Conservation (phyloP, 2,329 filamentous ascomycete species). For the Hymenoscyphus fructigenus region DNA sequence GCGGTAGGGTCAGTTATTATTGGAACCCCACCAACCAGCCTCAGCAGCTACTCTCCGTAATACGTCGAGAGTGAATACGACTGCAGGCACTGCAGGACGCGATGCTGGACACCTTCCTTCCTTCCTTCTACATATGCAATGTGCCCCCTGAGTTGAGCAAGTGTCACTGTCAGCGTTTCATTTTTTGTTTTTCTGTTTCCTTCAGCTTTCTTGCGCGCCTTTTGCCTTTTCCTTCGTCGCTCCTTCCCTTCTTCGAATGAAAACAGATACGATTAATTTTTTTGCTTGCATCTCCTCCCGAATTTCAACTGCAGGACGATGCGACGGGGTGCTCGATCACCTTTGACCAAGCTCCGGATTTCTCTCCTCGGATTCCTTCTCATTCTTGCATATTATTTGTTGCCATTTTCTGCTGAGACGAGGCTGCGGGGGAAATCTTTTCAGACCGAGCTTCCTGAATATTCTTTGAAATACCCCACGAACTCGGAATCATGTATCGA, state of each 20-base stretch:
- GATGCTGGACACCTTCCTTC: not conserved
- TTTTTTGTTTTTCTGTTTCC: not conserved
- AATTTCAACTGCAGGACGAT: constrained; percentile 2
- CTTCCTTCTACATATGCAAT: not conserved
- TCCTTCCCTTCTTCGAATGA: not conserved
- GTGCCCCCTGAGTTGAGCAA: not conserved
- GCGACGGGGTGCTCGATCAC: constrained; percentile 5
- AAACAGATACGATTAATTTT: not conserved
- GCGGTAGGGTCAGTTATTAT: not conserved
- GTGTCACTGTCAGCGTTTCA: not conserved
- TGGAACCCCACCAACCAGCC: not conserved
- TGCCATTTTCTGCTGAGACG: not conserved
- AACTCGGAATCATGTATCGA: constrained; percentile 8
- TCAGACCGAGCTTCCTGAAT: not conserved
- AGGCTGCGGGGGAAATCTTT: not conserved
- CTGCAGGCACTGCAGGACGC: not conserved
- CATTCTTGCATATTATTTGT: constrained; percentile 3
- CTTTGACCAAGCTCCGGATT: not conserved
- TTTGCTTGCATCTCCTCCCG: not conserved
- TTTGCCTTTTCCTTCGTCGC: not conserved
- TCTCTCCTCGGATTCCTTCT: constrained; percentile 3
- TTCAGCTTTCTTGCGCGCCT: not conserved
- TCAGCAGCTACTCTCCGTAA: no score
- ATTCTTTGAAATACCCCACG: not conserved
- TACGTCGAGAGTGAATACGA: not conserved